phyloP scores from a whole-genome alignment of 2,329 filamentous ascomycete species.

The Aureobasidium zeae region DNA sequence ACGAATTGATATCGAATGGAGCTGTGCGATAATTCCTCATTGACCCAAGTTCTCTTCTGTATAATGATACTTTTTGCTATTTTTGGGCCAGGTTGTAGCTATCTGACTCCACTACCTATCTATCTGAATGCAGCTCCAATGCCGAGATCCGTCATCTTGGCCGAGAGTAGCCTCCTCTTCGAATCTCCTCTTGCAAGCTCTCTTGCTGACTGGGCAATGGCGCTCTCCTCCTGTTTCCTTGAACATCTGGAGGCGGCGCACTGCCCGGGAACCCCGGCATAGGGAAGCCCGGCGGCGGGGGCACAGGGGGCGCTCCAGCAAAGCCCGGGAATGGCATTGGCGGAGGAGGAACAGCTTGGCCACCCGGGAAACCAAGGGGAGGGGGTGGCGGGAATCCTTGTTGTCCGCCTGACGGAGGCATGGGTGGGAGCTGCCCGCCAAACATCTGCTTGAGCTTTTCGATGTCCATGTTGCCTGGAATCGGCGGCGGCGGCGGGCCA shows the following conservation, averaged over 20 bases:
- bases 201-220: slow-evolving; percentile 78
- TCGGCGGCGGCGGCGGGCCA: slow-evolving; percentile 20
- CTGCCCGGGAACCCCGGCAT: slow-evolving; percentile 21
- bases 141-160: slow-evolving; percentile 15
- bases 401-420: slow-evolving; percentile 21
- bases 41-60: no score
- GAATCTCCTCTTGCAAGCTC: slow-evolving; percentile 69
- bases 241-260: background rate
- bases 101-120: no score
- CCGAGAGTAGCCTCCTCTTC: slow-evolving; percentile 42
- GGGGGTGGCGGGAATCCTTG: slow-evolving; percentile 21
- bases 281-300: slow-evolving; percentile 24
- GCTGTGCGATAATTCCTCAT: no score
- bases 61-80: no score
- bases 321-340: slow-evolving; percentile 26
- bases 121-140: background rate
- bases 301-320: slow-evolving; percentile 18
- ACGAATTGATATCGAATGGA: no score
- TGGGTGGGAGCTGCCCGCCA: slow-evolving; percentile 24
- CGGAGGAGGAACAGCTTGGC: slow-evolving; percentile 18
- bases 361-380: slow-evolving; percentile 19
- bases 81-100: no score
- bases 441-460: slow-evolving; percentile 26
- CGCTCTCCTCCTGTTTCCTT: slow-evolving; percentile 47
- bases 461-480: slow-evolving; percentile 27